Evolutionary conservation across 2,329 filamentous ascomycete genomes (phyloP).

Genomic region (Tolypocladium tundrense): DNA sequence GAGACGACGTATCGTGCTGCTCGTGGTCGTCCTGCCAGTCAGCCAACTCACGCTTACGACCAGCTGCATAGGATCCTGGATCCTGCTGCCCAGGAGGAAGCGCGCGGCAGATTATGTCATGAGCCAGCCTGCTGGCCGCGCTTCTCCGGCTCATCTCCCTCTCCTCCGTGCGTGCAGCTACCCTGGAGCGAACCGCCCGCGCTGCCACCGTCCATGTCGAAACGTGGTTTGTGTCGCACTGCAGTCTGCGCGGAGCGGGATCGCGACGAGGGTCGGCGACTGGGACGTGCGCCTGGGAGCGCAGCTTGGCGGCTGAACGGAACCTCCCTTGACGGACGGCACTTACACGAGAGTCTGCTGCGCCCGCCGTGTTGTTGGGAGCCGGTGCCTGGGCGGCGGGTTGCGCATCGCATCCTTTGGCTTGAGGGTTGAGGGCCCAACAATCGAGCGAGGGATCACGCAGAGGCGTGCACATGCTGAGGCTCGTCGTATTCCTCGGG

Average conservation of each 20-base stretch:
- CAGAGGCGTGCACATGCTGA: neutral
- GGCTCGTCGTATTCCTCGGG: neutral
- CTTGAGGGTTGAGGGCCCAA: neutral
- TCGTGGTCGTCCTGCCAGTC: too few relatives aligned
- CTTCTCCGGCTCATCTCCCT: neutral
- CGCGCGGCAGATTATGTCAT: neutral
- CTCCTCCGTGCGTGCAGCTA: neutral
- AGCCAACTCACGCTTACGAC: too few relatives aligned
- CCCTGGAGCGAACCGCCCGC: neutral
- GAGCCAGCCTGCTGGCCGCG: neutral
- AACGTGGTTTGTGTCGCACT: constrained; percentile 8
- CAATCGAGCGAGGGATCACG: neutral
- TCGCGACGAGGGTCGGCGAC: neutral
- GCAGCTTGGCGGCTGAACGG: neutral
- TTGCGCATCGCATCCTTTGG: neutral
- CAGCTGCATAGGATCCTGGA: neutral
- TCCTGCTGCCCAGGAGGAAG: neutral
- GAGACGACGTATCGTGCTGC: neutral
- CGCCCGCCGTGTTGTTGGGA: neutral
- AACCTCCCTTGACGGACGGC: neutral
- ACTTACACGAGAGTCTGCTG: neutral
- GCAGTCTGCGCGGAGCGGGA: neutral
- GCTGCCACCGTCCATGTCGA: neutral
- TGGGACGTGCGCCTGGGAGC: neutral
- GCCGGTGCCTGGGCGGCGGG: neutral